Evolutionary conservation across 345 rosid genomes (phyloP), one percentile per base, ranked within the genome.

Genomic region (Diplotaxis tenuifolia): DNA sequence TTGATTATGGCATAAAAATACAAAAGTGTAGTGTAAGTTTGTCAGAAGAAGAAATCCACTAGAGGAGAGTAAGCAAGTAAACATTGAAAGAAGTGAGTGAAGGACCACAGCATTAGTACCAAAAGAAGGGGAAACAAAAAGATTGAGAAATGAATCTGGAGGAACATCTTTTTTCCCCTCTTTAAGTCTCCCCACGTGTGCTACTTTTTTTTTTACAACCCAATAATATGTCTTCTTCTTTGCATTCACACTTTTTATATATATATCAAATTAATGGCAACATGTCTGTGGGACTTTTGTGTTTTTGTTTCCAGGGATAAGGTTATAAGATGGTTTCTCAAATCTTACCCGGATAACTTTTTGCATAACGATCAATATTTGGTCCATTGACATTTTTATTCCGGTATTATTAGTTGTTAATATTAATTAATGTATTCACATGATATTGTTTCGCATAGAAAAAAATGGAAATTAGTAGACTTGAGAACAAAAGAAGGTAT

Each of bases 121-220:
- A 67, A 68, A 69, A 69, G 38, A 40, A 63, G 42, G 1, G 34
- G 64, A 75, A 69, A 63, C 74, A 55, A 67, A 4, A 3, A 69
- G 79, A 76, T 69, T 76, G 79, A 62, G 65, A 69, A 42, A 42
- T 42, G 74, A 54, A 19, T 50, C n/a, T 52, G 10, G 52, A 55
- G 32, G 50, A 55, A 63, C 70, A 75, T 76, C 52, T 76, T 76
- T 63, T 60, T 55, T 45, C 58, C 58, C 66, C 25, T 55, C 71
- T 76, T 70, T 70, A 76, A 76, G 75, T n/a, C 55, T 45, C 55
- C 66, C 61, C 67, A 70, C 62, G 71, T 76, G 79, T 63, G 79
- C 66, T 70, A 29, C 27, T 75, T 56, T 60, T 55, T 56, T 55
- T 74, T 54, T 62, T 47, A 68, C 34, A 68, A 52, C 59, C 71